Base-by-base conservation (phyloP, 495 filamentous ascomycete species). In the Xylaria grammica region DNA sequence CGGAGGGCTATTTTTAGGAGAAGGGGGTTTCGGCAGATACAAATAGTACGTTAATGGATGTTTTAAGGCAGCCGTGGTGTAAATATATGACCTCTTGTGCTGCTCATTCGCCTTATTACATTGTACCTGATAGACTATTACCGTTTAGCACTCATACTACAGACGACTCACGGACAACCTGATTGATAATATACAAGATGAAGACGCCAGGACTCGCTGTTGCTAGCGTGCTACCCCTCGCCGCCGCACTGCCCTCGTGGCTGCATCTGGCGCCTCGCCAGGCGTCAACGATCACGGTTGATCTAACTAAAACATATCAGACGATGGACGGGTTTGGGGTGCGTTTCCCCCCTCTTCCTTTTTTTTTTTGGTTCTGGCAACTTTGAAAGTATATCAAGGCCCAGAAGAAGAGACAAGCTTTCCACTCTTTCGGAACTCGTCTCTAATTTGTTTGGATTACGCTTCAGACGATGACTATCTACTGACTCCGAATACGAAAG, bases 261-360 rank as follows among this genome's bases (percentile, higher is more conserved):
- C 70, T 54, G 48, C 67, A 9, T 29, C 68, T 65, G 10, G 26
- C 56, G 29, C 56, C 56, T 15, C 68, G 70, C 11, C 75, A 78
- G 56, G 54, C 74, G 3, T 70, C 60, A 48, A 72, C 76, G n/a
- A 74, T 83, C 58, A 81, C 77, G 1, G 69, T 84, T 29, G 75
- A 82, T 68, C 61, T 75, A 7, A 50, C 69, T 29, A 76, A 72
- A 49, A 79, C 72, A 5, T 80, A 78, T 66, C 82, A 84, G 70
- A 74, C 71, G 19, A 81, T 84, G 38, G 81, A 84, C 57, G 82
- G 81, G 20, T 85, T 85, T 69, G 84, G 84, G 27, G 56, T 59
- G 34, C 29, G 56, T 24, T 30, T 27, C 3, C 1, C 26, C 30
- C 11, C 1, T 20, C 0, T 8, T 17, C 20, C 0, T 11, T 22